Percentiles rank a stretch among this genome's conserved stretches.
Conservation (phyloP, 2,329 filamentous ascomycete genomes). For the Dactylonectria estremocensis region DNA sequence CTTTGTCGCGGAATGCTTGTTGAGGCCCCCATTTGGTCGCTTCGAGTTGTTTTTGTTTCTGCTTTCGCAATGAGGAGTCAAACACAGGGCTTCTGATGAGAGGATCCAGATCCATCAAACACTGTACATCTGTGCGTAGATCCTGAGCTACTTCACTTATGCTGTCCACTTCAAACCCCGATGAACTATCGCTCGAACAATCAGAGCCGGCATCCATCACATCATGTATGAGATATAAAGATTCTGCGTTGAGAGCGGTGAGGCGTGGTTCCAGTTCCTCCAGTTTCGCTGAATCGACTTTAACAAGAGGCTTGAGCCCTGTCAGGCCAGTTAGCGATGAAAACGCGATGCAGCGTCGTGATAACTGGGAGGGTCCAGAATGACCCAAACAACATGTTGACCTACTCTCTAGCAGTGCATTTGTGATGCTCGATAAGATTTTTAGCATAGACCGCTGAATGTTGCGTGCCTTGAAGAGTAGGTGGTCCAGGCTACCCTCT, state of each 20-base stretch:
- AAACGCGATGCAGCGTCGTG: not conserved
- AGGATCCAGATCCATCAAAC: slow-evolving; percentile 18
- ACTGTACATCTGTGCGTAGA: slow-evolving; percentile 12
- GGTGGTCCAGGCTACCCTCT: not conserved
- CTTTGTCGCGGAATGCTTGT: not conserved
- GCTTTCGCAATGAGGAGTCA: not conserved
- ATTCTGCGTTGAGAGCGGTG: not conserved
- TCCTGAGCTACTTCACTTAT: slow-evolving; percentile 11
- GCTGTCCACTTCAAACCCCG: not conserved
- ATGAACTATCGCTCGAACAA: not conserved
- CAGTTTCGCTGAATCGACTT: not conserved
- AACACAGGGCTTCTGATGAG: slow-evolving; percentile 1
- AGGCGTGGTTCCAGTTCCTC: not conserved
- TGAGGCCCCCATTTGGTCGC: not conserved
- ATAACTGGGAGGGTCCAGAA: not conserved
- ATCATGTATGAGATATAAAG: not conserved
- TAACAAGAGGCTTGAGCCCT: not conserved
- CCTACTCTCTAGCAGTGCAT: not conserved
- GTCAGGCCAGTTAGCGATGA: not conserved
- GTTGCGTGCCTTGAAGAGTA: not conserved
- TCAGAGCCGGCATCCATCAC: not conserved
- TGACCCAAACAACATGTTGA: not conserved
- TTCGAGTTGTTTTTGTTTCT: not conserved
- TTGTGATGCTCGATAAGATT: not conserved
- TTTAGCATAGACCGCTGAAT: not conserved